phyloP scores from a whole-genome alignment of 1,139 yeast species.

The Nakaseomyces glabratus region DNA sequence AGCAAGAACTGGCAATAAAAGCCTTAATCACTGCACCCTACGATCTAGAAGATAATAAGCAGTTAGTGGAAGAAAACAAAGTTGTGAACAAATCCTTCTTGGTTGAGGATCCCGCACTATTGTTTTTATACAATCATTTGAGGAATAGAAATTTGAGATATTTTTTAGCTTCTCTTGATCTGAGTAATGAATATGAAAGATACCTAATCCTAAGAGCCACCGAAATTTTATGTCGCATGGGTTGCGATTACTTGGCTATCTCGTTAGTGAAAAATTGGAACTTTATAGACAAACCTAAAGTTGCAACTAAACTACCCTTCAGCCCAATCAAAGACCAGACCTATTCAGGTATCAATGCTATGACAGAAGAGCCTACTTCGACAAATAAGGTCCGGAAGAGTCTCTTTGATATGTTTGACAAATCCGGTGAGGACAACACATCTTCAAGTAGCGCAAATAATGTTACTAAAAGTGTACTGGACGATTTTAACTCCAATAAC shows the following conservation, averaged over 20 bases:
- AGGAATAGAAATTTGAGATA: slow-evolving; percentile 43
- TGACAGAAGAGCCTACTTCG: slow-evolving; percentile 16
- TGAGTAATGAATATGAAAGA: slow-evolving; percentile 47
- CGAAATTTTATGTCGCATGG: slow-evolving; percentile 73
- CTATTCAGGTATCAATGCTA: slow-evolving; percentile 12
- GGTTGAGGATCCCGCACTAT: slow-evolving; percentile 74
- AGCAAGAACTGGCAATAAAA: slow-evolving; percentile 50
- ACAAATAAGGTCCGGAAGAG: slow-evolving; percentile 22
- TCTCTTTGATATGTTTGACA: slow-evolving; percentile 24
- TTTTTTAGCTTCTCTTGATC: slow-evolving; percentile 40
- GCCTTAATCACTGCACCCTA: slow-evolving; percentile 53
- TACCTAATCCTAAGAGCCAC: slow-evolving; percentile 54
- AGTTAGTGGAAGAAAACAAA: slow-evolving; percentile 20
- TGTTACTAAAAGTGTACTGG: neutral
- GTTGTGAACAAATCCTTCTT: slow-evolving; percentile 39
- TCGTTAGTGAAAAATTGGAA: slow-evolving; percentile 60
- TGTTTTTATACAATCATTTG: slow-evolving; percentile 54
- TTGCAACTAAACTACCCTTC: slow-evolving; percentile 7
- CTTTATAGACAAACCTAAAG: slow-evolving; percentile 36
- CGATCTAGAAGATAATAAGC: slow-evolving; percentile 29
- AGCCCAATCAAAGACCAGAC: slow-evolving; percentile 6
- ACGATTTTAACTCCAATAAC: neutral
- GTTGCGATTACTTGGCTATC: slow-evolving; percentile 73
- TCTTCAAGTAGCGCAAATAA: neutral
- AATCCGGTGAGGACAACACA: neutral